Base-by-base conservation (phyloP, 1,284 basidiomycete species). In the Anthracocystis walkeri region DNA sequence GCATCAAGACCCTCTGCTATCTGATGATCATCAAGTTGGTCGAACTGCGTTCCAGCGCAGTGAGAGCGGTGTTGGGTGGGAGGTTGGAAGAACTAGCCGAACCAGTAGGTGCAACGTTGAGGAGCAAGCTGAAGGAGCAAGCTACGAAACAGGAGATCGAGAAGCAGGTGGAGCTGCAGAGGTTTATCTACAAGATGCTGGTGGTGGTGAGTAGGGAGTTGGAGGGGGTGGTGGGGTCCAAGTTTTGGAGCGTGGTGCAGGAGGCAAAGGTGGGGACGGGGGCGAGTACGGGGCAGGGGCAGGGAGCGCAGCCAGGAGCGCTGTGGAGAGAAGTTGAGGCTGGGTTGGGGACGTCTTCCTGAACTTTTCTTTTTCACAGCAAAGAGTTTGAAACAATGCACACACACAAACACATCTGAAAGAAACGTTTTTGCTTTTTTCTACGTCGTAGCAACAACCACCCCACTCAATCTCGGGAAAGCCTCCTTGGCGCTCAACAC, bases 71-170 rank as follows among this genome's bases (percentile, higher is more conserved):
- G 27, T 88, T 99, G 52, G 94, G 96, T 78, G 93, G 94, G 57
- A 90, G 92, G 31, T 88, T 99, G 54, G 95, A 97, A 79, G 94
- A 95, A 65, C 89, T 92, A 11, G 92, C 92, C 1, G 91, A 91
- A 4, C 89, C 90, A 27, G 89, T 99, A 75, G 91, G 92, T 81
- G 90, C 90, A 82, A 93, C 93, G 41, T 93, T 98, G 38, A 80
- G 82, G 46, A 79, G 83, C 46, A 86, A 86, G 71, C 72, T 86
- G 90, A 95, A 95, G 86, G 95, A 95, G 21, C 89, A 91, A 8
- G 91, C 91, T 11, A 95, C 98, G 68, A 97, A 97, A 87, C 96
- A 98, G 86, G 96, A 99, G 80, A 87, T 97, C 53, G 96, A 99
- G 87, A 91, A 95, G 35, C 92, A 94, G 2, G 92, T 92, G 25